phyloP scores from a whole-genome alignment of 768 basidiomycete genomes.

The Porpolomopsis calyptriformis region DNA sequence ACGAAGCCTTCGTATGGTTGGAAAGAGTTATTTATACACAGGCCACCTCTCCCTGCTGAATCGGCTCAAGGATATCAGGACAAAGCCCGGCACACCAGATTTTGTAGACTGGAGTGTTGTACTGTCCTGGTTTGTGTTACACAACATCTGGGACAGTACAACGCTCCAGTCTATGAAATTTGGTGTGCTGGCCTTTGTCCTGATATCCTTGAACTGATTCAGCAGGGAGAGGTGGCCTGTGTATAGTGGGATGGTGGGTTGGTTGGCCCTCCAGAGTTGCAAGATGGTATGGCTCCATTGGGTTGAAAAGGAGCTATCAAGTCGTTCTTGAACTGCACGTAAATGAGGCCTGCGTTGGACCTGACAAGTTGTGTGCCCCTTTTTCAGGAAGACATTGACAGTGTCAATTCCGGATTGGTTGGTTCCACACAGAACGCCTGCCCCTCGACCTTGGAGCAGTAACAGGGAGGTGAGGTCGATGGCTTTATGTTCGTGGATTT shows the following conservation, averaged over 20 bases:
- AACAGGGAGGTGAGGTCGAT: too few relatives aligned
- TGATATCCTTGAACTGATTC: constrained; percentile 8
- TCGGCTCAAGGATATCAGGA: constrained; percentile 8
- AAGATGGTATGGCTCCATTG: constrained; percentile 17
- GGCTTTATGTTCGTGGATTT: too few relatives aligned
- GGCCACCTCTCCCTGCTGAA: constrained; percentile 2
- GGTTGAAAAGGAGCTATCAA: constrained; percentile 11
- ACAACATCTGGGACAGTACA: too few relatives aligned
- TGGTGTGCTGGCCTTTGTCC: constrained; percentile 10
- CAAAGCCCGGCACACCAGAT: constrained; percentile 14
- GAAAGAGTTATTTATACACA: too few relatives aligned
- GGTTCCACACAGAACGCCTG: constrained; percentile 18
- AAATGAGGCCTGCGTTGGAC: constrained; percentile 15
- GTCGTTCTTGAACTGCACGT: constrained; percentile 19
- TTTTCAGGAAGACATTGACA: constrained; percentile 14
- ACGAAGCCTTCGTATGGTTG: too few relatives aligned
- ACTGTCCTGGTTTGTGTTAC: too few relatives aligned
- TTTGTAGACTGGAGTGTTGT: constrained; percentile 9
- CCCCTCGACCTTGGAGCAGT: constrained; percentile 15
- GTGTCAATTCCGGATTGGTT: constrained; percentile 15
- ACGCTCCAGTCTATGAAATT: neutral
- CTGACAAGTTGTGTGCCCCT: constrained; percentile 1
- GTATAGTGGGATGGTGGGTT: constrained; percentile 12
- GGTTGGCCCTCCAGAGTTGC: constrained; percentile 11
- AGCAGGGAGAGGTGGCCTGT: constrained; percentile 6